These are phyloP conservation scores for Malus sylvestris DNA, from an alignment of 306 rosid species.

Conservation along the genomic window DNA sequence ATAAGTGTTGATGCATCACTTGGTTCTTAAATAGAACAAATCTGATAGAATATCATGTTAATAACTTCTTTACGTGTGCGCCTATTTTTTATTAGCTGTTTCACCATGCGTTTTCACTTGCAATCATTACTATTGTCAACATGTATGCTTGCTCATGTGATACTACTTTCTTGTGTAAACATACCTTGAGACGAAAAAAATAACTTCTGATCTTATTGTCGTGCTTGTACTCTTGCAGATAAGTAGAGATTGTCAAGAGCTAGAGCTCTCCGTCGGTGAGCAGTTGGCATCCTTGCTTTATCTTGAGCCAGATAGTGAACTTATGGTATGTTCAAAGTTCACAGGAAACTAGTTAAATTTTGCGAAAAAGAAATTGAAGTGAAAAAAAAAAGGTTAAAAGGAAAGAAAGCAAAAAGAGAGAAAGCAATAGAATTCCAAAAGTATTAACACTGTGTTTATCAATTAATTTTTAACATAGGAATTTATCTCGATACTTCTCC, in stretches of 20 bases:
- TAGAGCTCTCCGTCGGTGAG: constrained; percentile 88
- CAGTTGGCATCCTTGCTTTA: constrained; percentile 94
- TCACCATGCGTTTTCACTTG: neutral
- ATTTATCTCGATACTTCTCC: too few species aligned
- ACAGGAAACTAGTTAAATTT: neutral
- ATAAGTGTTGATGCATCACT: neutral
- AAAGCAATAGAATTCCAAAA: neutral
- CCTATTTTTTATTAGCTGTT: neutral
- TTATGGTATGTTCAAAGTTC: constrained; percentile 61
- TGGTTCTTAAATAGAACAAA: neutral
- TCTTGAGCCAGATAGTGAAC: constrained; percentile 98
- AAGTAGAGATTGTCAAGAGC: constrained; percentile 99
- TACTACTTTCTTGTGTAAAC: neutral
- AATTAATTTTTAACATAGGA: neutral
- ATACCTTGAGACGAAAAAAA: neutral
- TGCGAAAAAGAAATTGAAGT: constrained; percentile 2
- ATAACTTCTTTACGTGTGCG: neutral
- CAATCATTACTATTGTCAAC: neutral
- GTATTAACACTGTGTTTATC: neutral
- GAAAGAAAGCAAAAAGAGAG: neutral
- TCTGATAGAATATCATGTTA: neutral
- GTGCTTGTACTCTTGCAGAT: constrained; percentile 54
- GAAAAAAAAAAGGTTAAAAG: neutral
- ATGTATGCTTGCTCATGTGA: neutral
- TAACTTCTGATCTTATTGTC: constrained; percentile 3